phyloP scores from a whole-genome alignment of 2,329 filamentous ascomycete genomes.

The Trichoderma simmonsii region DNA sequence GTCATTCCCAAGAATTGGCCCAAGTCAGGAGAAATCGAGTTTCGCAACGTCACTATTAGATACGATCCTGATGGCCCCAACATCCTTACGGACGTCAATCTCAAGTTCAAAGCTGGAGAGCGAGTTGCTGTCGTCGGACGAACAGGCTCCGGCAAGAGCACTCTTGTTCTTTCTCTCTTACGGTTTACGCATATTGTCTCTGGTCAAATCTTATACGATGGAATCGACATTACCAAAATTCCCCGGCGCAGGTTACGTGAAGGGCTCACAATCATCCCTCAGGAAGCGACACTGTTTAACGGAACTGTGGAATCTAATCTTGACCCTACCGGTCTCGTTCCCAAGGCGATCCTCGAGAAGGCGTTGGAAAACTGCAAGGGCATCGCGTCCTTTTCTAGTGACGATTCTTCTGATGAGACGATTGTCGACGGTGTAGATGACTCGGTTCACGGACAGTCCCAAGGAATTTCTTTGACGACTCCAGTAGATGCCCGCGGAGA shows the following conservation, averaged over 20 bases:
- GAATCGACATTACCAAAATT: constrained; percentile 52
- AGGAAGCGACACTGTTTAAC: constrained; percentile 57
- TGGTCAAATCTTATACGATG: constrained; percentile 54
- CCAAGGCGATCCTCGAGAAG: constrained; percentile 51
- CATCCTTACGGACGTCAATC: constrained; percentile 49
- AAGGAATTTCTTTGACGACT: constrained; percentile 40
- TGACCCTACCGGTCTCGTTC: constrained; percentile 59
- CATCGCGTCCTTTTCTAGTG: constrained; percentile 50
- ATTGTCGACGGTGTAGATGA: constrained; percentile 24
- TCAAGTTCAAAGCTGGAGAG: constrained; percentile 61
- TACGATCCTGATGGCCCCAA: constrained; percentile 46
- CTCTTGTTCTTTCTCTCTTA: constrained; percentile 56
- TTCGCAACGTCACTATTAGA: constrained; percentile 49
- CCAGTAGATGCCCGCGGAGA: constrained; percentile 51
- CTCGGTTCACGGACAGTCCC: constrained; percentile 20
- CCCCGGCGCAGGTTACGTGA: constrained; percentile 50
- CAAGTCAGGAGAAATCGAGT: constrained; percentile 46
- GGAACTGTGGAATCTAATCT: constrained; percentile 56
- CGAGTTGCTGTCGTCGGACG: constrained; percentile 77
- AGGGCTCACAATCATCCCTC: constrained; percentile 56
- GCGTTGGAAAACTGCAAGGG: constrained; percentile 62
- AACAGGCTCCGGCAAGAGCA: constrained; percentile 81
- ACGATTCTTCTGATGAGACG: constrained; percentile 34
- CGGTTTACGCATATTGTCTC: constrained; percentile 51
- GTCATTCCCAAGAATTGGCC: constrained; percentile 45